phyloP scores from a whole-genome alignment of 129 eudicot species.

The Arctium minus region DNA sequence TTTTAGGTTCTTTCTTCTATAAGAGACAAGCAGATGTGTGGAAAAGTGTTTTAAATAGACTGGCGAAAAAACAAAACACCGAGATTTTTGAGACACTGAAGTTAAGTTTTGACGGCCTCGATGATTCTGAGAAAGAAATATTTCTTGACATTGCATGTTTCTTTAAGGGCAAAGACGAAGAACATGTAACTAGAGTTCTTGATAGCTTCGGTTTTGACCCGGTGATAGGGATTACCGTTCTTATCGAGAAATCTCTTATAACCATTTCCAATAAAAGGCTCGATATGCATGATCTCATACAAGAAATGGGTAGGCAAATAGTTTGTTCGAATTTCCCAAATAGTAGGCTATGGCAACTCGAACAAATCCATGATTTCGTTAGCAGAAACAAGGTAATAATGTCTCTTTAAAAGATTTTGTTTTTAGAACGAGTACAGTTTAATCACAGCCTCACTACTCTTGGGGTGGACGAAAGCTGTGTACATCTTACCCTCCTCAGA shows the following conservation, averaged over 20 bases:
- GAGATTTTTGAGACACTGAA: constrained; percentile 5
- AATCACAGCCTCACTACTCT: background rate
- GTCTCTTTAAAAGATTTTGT: background rate
- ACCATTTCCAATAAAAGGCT: background rate
- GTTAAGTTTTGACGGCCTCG: constrained; percentile 26
- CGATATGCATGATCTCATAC: constrained; percentile 29
- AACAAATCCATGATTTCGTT: constrained; percentile 6
- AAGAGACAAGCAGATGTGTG: constrained; percentile 11
- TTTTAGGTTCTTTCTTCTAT: constrained; percentile 12
- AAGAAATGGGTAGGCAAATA: constrained; percentile 31
- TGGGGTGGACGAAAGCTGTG: background rate
- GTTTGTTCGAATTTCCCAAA: background rate
- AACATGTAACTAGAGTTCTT: constrained; percentile 9
- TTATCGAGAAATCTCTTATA: constrained; percentile 17
- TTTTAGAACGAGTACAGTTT: background rate
- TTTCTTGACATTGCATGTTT: constrained; percentile 34
- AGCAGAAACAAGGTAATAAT: background rate
- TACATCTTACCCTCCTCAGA: background rate
- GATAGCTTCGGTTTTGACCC: constrained; percentile 19
- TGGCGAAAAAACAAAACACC: background rate
- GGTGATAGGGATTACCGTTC: constrained; percentile 10
- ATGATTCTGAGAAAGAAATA: constrained; percentile 15
- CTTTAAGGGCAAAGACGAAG: constrained; percentile 11
- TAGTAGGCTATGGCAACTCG: constrained; percentile 15
- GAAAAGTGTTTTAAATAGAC: constrained; percentile 16